These are phyloP conservation scores for Neobulgaria alba DNA, from an alignment of 2,329 filamentous ascomycete genomes.

Conservation along the genomic window DNA sequence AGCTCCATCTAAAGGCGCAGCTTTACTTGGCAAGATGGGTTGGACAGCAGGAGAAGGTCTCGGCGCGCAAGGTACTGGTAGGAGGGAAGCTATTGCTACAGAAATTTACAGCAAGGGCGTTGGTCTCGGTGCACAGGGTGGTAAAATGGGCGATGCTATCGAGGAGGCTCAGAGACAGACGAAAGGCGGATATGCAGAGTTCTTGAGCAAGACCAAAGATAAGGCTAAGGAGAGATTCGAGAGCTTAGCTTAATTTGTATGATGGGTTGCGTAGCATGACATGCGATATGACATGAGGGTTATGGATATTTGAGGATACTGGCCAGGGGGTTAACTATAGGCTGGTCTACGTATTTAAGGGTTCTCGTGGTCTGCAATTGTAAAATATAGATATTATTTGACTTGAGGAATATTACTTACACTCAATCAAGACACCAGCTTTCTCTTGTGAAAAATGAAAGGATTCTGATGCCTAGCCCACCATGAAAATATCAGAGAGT, in stretches of 20 bases:
- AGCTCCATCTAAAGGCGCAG: conserved; percentile 52
- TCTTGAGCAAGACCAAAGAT: conserved; percentile 56
- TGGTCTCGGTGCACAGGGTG: conserved; percentile 59
- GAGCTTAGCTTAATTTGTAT: conserved; percentile 39
- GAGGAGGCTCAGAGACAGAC: conserved; percentile 55
- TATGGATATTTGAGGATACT: neutral
- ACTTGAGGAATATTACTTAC: too few species aligned
- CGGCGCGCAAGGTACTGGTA: conserved; percentile 53
- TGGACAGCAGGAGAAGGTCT: conserved; percentile 59
- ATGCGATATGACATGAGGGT: neutral
- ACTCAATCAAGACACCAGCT: too few species aligned
- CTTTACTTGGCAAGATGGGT: conserved; percentile 64
- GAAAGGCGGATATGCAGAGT: conserved; percentile 47
- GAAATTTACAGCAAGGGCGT: conserved; percentile 60
- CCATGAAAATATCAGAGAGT: too few species aligned
- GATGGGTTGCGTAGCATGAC: neutral
- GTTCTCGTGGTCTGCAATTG: too few species aligned
- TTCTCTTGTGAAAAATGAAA: too few species aligned
- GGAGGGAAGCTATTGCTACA: conserved; percentile 55
- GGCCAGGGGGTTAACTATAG: too few species aligned
- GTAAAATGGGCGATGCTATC: conserved; percentile 60
- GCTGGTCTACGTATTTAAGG: too few species aligned
- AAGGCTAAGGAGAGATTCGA: conserved; percentile 59
- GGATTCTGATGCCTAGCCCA: too few species aligned
- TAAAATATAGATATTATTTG: too few species aligned